These are phyloP conservation scores for Beauveria sp. DNA, from an alignment of 2,329 filamentous ascomycete species.

Conservation along the genomic window DNA sequence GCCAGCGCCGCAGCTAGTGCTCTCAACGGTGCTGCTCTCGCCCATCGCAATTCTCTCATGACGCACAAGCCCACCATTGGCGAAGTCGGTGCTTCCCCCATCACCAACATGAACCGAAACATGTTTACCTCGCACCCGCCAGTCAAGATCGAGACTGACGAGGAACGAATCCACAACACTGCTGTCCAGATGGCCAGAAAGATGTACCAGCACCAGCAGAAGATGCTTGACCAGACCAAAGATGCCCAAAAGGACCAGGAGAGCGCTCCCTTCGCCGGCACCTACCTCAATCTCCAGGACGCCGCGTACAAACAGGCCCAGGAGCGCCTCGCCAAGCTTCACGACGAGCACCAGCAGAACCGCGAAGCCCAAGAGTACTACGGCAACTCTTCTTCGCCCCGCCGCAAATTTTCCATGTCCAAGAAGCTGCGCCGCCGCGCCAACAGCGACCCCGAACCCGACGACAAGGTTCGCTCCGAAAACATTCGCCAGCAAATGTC, in stretches of 20 bases:
- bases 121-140: constrained; percentile 75
- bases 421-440: constrained; percentile 54
- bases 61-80: constrained; percentile 37
- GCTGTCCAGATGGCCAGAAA: constrained; percentile 83
- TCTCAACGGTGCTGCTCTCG: constrained; percentile 63
- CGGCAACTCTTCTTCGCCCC: constrained; percentile 40
- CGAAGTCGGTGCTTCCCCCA: constrained; percentile 59
- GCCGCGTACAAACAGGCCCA: constrained; percentile 80
- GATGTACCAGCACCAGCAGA: constrained; percentile 70
- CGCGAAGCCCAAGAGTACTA: constrained; percentile 71
- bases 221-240: constrained; percentile 44
- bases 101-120: constrained; percentile 59
- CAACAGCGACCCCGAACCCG: constrained; percentile 51
- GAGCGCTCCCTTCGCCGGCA: constrained; percentile 39
- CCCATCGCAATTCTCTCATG: constrained; percentile 45
- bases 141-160: constrained; percentile 63
- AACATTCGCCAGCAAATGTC: constrained; percentile 75
- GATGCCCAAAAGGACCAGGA: constrained; percentile 27
- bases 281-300: constrained; percentile 65
- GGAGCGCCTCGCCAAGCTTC: constrained; percentile 72
- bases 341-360: constrained; percentile 58
- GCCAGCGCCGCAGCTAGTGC: constrained; percentile 59
- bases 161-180: constrained; percentile 72
- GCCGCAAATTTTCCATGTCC: constrained; percentile 41
- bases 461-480: constrained; percentile 61